Conservation (phyloP, 371 early-diverging fungal species). For the Haplosporangium sp. region DNA sequence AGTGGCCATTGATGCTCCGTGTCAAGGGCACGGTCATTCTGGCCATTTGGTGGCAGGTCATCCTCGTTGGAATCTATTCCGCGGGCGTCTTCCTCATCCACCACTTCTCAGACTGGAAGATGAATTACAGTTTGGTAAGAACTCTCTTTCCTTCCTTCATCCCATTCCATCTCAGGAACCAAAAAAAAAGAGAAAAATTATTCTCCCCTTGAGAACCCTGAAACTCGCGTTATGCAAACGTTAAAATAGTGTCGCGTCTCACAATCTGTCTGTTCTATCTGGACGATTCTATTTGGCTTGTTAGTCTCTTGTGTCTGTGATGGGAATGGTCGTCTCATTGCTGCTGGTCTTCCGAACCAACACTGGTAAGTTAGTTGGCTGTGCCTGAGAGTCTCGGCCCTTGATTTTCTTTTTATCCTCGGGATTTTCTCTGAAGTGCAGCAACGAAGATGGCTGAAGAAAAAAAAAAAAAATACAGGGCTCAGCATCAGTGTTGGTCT, state of each 20-base stretch:
- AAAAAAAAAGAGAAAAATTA: not conserved
- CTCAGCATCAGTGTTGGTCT: too few species aligned
- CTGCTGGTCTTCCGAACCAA: slow-evolving; percentile 83
- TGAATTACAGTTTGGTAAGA: slow-evolving; percentile 40
- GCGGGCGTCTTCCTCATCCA: slow-evolving; percentile 24
- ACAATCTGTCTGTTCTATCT: not conserved
- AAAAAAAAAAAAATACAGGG: too few species aligned
- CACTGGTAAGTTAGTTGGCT: slow-evolving; percentile 56
- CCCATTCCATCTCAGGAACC: not conserved
- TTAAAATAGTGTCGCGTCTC: not conserved
- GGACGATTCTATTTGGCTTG: not conserved
- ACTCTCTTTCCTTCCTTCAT: not conserved
- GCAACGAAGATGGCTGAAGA: too few species aligned
- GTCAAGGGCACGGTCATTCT: slow-evolving; percentile 51
- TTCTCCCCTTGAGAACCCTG: too few species aligned
- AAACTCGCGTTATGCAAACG: not conserved
- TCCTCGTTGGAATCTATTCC: slow-evolving; percentile 32
- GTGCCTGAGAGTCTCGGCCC: too few species aligned
- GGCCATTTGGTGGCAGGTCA: slow-evolving; percentile 49
- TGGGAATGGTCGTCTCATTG: slow-evolving; percentile 71
- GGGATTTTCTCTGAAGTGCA: too few species aligned
- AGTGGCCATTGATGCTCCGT: slow-evolving; percentile 54
- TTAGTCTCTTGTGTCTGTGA: slow-evolving; percentile 59
- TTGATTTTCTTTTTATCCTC: too few species aligned
- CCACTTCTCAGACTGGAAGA: slow-evolving; percentile 30